These are phyloP conservation scores for Oenanthe sinensis DNA, from an alignment of 129 eudicot species.

Conservation along the genomic window DNA sequence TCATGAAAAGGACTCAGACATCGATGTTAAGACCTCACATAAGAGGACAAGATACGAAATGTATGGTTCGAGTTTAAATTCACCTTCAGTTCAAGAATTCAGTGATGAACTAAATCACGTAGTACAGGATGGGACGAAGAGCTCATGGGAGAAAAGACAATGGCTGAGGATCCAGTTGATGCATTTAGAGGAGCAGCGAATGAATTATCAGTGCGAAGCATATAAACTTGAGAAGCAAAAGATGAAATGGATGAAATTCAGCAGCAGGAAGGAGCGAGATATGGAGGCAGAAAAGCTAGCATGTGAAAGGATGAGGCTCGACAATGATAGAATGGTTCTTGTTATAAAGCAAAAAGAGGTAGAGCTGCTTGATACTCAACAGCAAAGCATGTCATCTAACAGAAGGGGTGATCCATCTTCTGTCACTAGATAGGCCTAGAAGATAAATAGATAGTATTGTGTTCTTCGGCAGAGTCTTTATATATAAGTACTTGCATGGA, in stretches of 20 bases:
- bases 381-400: slow-evolving; percentile 22
- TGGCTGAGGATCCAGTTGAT: slow-evolving; percentile 50
- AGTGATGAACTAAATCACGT: slow-evolving; percentile 31
- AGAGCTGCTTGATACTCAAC: slow-evolving; percentile 39
- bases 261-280: slow-evolving; percentile 64
- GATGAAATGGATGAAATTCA: slow-evolving; percentile 61
- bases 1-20: slow-evolving; percentile 22
- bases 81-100: slow-evolving; percentile 28
- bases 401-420: slow-evolving; percentile 23
- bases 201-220: slow-evolving; percentile 35
- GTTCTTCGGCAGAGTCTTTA: neutral
- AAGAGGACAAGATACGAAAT: slow-evolving; percentile 11
- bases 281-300: slow-evolving; percentile 63
- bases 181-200: slow-evolving; percentile 52
- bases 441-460: neutral
- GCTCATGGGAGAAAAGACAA: slow-evolving; percentile 49
- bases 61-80: neutral
- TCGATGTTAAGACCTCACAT: slow-evolving; percentile 4
- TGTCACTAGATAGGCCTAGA: slow-evolving; percentile 23
- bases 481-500: neutral
- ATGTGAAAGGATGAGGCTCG: slow-evolving; percentile 58
- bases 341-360: slow-evolving; percentile 54
- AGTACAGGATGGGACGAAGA: slow-evolving; percentile 32
- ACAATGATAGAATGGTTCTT: slow-evolving; percentile 77
- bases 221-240: slow-evolving; percentile 61